Percentiles rank a stretch among this genome's conserved stretches.
Evolutionary conservation across 2,329 filamentous ascomycete genomes (phyloP).

Genomic region (Zymoseptoria crescenta): DNA sequence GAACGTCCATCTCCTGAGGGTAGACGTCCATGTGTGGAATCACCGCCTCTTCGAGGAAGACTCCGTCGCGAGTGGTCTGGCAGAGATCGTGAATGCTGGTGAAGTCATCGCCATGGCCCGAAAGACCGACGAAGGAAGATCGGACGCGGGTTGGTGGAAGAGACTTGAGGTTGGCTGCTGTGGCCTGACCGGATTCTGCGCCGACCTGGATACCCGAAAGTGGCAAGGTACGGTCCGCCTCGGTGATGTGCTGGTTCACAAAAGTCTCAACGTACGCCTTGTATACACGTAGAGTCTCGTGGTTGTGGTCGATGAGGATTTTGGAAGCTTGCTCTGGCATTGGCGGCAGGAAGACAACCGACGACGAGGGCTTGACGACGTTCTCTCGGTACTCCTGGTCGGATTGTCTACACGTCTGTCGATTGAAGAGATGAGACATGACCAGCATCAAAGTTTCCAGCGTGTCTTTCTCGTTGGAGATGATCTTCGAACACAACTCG

Average conservation of each 20-base stretch:
- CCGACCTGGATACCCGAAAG: slow-evolving; percentile 48
- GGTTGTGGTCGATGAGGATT: slow-evolving; percentile 56
- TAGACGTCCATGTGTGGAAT: slow-evolving; percentile 61
- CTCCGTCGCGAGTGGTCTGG: slow-evolving; percentile 53
- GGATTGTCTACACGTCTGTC: slow-evolving; percentile 44
- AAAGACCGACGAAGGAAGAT: slow-evolving; percentile 65
- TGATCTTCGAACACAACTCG: slow-evolving; percentile 51
- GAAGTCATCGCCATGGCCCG: slow-evolving; percentile 59
- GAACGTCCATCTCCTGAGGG: slow-evolving; percentile 46
- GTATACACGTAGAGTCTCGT: slow-evolving; percentile 58
- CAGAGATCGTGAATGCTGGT: slow-evolving; percentile 60
- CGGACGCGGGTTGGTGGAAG: slow-evolving; percentile 44
- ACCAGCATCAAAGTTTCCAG: slow-evolving; percentile 58
- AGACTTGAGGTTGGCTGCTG: slow-evolving; percentile 14
- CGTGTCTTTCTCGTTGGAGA: slow-evolving; percentile 42
- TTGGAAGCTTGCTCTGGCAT: slow-evolving; percentile 51
- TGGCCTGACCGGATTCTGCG: slow-evolving; percentile 22
- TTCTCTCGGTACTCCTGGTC: slow-evolving; percentile 42
- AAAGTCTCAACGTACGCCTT: slow-evolving; percentile 62
- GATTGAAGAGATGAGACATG: slow-evolving; percentile 63
- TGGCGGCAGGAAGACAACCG: slow-evolving; percentile 56
- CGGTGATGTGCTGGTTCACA: slow-evolving; percentile 53
- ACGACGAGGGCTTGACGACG: slow-evolving; percentile 51
- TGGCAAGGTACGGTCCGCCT: slow-evolving; percentile 50
- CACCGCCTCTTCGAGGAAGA: slow-evolving; percentile 67